These are phyloP conservation scores for Sclerotinia spermophila DNA, from an alignment of 2,329 filamentous ascomycete genomes.

Conservation along the genomic window DNA sequence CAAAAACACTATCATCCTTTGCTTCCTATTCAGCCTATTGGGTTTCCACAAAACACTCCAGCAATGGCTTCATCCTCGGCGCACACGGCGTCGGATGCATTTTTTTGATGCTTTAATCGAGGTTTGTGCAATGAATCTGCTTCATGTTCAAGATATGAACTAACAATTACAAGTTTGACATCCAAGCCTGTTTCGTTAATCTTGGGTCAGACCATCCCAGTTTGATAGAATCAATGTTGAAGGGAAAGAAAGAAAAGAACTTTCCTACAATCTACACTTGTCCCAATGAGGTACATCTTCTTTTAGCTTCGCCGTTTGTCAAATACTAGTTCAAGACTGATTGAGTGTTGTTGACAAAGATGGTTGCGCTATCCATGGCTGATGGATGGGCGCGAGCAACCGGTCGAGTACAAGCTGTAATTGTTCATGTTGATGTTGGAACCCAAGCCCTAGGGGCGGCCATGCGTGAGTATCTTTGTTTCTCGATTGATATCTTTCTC, in stretches of 20 bases:
- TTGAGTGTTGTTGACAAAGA: constrained; percentile 36
- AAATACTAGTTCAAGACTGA: neutral
- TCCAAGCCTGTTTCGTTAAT: constrained; percentile 43
- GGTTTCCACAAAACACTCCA: neutral
- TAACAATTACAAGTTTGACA: neutral
- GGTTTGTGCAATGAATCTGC: no score
- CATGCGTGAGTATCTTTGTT: constrained; percentile 41
- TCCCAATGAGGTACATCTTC: constrained; percentile 49
- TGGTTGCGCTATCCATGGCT: constrained; percentile 71
- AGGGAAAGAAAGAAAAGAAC: constrained; percentile 58
- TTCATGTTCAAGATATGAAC: no score
- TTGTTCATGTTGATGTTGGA: constrained; percentile 68
- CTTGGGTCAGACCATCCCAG: constrained; percentile 59
- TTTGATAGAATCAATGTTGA: constrained; percentile 67
- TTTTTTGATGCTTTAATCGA: neutral
- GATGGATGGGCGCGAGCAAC: constrained; percentile 66
- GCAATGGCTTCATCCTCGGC: neutral
- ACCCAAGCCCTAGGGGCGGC: constrained; percentile 68
- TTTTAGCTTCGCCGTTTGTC: neutral
- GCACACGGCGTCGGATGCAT: neutral
- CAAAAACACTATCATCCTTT: neutral
- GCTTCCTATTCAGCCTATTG: neutral
- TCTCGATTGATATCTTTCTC: neutral
- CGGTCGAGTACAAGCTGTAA: constrained; percentile 61
- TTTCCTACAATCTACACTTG: constrained; percentile 67